These are phyloP conservation scores for Margaritispora aquatica DNA, from an alignment of 495 filamentous ascomycete genomes.

Conservation along the genomic window DNA sequence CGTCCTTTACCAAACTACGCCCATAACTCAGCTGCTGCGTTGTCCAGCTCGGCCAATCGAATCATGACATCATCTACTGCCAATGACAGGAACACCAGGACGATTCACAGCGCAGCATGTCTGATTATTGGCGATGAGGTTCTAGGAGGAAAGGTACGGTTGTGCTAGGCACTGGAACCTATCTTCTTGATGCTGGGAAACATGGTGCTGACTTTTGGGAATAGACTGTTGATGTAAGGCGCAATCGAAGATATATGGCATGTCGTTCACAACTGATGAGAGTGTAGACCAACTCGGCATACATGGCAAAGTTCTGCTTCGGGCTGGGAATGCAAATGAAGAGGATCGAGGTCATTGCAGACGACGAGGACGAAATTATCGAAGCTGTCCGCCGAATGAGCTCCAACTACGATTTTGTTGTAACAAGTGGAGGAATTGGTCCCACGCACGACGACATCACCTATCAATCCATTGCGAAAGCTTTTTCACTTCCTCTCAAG, in stretches of 20 bases:
- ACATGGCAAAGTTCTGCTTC: conserved; percentile 91
- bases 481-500: conserved; percentile 68
- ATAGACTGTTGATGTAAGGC: conserved; percentile 25
- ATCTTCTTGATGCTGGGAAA: neutral
- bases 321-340: conserved; percentile 78
- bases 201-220: neutral
- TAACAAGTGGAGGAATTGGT: conserved; percentile 92
- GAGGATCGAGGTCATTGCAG: conserved; percentile 84
- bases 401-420: conserved; percentile 82
- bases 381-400: conserved; percentile 85
- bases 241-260: neutral
- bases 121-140: conserved; percentile 97
- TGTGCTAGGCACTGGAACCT: neutral
- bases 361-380: conserved; percentile 85
- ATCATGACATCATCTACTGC: conserved; percentile 52
- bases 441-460: conserved; percentile 98
- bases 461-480: conserved; percentile 87
- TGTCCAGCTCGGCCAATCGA: conserved; percentile 17
- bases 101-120: conserved; percentile 86
- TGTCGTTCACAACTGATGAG: conserved; percentile 12
- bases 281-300: conserved; percentile 79
- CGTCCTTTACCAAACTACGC: conserved; percentile 51
- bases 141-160: conserved; percentile 82
- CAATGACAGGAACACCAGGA: conserved; percentile 46
- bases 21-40: conserved; percentile 40